These are phyloP conservation scores for Carpinus fangiana DNA, from an alignment of 306 rosid species.

Conservation along the genomic window DNA sequence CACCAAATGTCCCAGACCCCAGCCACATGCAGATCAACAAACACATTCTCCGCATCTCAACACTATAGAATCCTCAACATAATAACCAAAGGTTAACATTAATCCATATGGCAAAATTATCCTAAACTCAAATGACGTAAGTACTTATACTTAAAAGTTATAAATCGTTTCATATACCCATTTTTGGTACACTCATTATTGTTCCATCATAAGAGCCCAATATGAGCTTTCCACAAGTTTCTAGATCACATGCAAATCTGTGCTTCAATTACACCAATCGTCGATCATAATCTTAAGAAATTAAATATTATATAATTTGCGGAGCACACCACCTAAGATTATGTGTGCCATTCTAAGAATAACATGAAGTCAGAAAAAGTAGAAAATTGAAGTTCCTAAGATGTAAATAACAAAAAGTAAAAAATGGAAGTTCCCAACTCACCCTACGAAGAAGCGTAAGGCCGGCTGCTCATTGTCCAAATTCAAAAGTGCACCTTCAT, in stretches of 20 bases:
- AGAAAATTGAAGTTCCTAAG: background rate
- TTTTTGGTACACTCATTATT: background rate
- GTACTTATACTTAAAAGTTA: background rate
- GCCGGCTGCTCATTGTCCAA: slow-evolving; percentile 99
- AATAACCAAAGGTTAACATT: background rate
- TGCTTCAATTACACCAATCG: background rate
- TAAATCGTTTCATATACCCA: background rate
- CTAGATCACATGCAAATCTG: background rate
- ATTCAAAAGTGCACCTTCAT: slow-evolving; percentile 93
- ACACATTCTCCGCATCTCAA: background rate
- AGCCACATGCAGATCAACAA: background rate
- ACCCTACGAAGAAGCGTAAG: slow-evolving; percentile 97
- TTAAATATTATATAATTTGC: background rate
- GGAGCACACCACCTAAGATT: background rate
- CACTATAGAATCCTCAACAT: background rate
- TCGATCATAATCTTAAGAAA: background rate
- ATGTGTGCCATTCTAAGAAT: background rate
- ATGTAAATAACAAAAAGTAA: background rate
- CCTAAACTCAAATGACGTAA: no score
- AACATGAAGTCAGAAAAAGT: background rate
- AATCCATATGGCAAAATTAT: no score
- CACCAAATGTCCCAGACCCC: background rate
- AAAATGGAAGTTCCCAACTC: slow-evolving; percentile 5
- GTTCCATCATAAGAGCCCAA: background rate
- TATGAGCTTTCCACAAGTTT: background rate